Conservation (phyloP, 306 rosid genomes). For the Albizia julibrissin region DNA sequence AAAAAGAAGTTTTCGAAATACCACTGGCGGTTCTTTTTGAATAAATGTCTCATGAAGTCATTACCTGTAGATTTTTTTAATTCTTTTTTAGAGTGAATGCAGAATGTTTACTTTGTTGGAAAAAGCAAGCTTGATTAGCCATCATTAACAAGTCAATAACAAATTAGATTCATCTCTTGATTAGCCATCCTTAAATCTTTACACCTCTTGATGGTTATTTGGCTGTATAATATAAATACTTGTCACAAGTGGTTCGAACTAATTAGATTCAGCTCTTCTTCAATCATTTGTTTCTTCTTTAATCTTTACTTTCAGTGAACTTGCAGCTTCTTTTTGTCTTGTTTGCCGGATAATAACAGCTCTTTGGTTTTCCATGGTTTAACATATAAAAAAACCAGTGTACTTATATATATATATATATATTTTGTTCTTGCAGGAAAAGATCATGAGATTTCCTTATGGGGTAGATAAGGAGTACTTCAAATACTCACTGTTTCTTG, state of each 20-base stretch:
- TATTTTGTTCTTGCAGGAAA: conserved; percentile 66
- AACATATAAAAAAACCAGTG: neutral
- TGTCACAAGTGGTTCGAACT: neutral
- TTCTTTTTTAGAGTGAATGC: neutral
- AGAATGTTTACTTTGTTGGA: conserved; percentile 11
- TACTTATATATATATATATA: neutral
- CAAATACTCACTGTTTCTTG: conserved; percentile 81
- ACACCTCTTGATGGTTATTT: conserved; percentile 20
- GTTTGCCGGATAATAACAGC: conserved; percentile 9
- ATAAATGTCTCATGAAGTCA: neutral
- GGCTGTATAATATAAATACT: neutral
- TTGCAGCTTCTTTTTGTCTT: neutral
- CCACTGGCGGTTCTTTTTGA: conserved; percentile 2
- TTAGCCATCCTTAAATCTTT: neutral
- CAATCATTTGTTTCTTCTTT: neutral
- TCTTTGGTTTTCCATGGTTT: conserved; percentile 3
- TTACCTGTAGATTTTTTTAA: neutral
- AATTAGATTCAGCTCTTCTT: neutral
- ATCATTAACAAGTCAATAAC: neutral
- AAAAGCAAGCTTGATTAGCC: neutral
- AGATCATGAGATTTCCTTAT: conserved; percentile 95
- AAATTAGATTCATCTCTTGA: neutral
- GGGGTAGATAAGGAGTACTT: conserved; percentile 74
- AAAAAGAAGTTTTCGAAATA: neutral
- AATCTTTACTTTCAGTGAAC: neutral